Percentiles rank a stretch among this genome's conserved stretches.
Conservation (phyloP, 768 basidiomycete genomes). For the Tremella yokohamensis region DNA sequence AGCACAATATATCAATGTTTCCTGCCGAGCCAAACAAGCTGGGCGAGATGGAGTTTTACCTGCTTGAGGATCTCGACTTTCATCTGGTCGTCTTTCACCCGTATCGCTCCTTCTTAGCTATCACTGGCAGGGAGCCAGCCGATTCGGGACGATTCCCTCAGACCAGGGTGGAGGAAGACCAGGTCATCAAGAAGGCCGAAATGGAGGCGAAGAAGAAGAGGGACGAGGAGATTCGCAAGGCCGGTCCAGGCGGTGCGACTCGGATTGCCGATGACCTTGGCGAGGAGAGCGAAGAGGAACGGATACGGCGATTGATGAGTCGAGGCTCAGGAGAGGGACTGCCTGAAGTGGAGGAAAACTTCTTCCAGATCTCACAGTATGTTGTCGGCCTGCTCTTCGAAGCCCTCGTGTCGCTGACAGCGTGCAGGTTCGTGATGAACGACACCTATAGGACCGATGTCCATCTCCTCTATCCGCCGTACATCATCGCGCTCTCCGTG, state of each 20-base stretch:
- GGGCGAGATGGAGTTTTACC: conserved; percentile 99
- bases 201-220: conserved; percentile 66
- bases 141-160: conserved; percentile 52
- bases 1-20: conserved; percentile 73
- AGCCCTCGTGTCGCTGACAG: not conserved
- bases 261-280: conserved; percentile 7
- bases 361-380: conserved; percentile 88
- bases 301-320: conserved; percentile 39
- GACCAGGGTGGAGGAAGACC: conserved; percentile 32
- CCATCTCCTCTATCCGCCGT: conserved; percentile 90
- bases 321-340: conserved; percentile 48
- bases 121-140: conserved; percentile 63
- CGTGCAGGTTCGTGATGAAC: conserved; percentile 86
- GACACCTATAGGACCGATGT: conserved; percentile 92
- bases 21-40: conserved; percentile 83
- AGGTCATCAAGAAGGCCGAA: conserved; percentile 23
- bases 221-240: conserved; percentile 30
- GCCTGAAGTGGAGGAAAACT: conserved; percentile 54
- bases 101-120: conserved; percentile 76
- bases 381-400: conserved; percentile 35
- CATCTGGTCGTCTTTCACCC: conserved; percentile 92
- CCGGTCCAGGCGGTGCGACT: conserved; percentile 2
- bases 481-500: conserved; percentile 86
- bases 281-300: conserved; percentile 34
- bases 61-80: conserved; percentile 93